Evolutionary conservation across 768 basidiomycete genomes (phyloP).

Genomic region (Tulasnella sp.): DNA sequence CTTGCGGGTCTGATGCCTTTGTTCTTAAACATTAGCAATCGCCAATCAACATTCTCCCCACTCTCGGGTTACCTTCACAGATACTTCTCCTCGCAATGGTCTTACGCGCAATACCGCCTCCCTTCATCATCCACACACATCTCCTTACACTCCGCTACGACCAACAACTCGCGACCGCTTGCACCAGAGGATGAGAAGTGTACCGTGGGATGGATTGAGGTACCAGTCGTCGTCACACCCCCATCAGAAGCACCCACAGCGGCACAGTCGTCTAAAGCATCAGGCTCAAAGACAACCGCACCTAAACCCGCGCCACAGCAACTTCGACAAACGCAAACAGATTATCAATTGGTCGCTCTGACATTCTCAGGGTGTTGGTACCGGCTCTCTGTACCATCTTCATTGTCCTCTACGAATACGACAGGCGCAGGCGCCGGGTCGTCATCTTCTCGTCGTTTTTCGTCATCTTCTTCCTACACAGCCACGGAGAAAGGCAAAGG

Average conservation of each 20-base stretch:
- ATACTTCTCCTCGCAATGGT: constrained; percentile 95
- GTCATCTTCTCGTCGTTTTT: not conserved
- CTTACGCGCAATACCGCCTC: constrained; percentile 84
- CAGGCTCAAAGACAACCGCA: not conserved
- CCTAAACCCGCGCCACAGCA: not conserved
- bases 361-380: constrained; percentile 93
- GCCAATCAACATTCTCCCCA: constrained; percentile 71
- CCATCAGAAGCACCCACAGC: not conserved
- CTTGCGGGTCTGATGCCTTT: not conserved
- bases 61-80: constrained; percentile 72
- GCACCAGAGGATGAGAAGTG: constrained; percentile 72
- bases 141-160: constrained; percentile 56
- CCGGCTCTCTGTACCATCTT: constrained; percentile 51
- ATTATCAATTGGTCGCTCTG: constrained; percentile 72
- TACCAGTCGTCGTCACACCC: constrained; percentile 22
- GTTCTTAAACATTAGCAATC: constrained; percentile 41
- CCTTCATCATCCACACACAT: constrained; percentile 77
- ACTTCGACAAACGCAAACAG: constrained; percentile 20
- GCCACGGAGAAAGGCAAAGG: constrained; percentile 43
- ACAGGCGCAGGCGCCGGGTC: not conserved
- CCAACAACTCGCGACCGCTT: constrained; percentile 37
- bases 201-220: constrained; percentile 75
- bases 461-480: not conserved
- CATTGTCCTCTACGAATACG: not conserved
- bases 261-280: not conserved